Conservation (phyloP, 2,329 filamentous ascomycete genomes). For the Zalaria obscura region DNA sequence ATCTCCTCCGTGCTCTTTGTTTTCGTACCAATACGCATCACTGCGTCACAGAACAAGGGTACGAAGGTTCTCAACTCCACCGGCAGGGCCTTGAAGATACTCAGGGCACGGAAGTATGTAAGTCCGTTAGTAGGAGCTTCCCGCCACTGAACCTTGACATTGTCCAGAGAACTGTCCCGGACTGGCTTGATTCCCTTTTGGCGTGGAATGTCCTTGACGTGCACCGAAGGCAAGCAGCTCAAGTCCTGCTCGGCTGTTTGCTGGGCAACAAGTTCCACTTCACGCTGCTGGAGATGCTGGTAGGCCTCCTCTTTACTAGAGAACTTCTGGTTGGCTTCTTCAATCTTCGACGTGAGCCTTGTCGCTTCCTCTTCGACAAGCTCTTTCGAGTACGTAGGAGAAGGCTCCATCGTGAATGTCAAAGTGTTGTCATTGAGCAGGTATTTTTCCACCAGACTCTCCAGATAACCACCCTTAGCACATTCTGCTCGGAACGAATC, state of each 20-base stretch:
- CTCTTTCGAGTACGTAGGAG: constrained; percentile 57
- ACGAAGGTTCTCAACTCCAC: constrained; percentile 73
- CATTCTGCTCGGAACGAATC: constrained; percentile 67
- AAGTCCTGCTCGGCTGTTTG: constrained; percentile 48
- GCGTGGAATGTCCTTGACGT: constrained; percentile 79
- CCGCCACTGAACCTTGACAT: constrained; percentile 69
- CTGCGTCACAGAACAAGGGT: constrained; percentile 78
- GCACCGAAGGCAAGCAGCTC: constrained; percentile 73
- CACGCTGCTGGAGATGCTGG: constrained; percentile 58
- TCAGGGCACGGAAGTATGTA: constrained; percentile 88
- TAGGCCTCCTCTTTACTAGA: constrained; percentile 59
- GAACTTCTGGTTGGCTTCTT: constrained; percentile 51
- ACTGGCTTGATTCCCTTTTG: constrained; percentile 61
- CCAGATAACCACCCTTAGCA: constrained; percentile 64
- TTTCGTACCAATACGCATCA: constrained; percentile 86
- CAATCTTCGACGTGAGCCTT: constrained; percentile 61
- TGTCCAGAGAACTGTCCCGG: constrained; percentile 40
- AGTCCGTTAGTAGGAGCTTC: constrained; percentile 89
- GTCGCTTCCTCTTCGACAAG: constrained; percentile 63
- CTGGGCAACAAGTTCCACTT: constrained; percentile 65
- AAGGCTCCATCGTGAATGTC: constrained; percentile 89
- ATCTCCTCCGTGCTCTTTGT: constrained; percentile 84
- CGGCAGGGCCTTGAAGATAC: constrained; percentile 63
- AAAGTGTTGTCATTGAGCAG: constrained; percentile 74
- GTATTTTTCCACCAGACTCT: constrained; percentile 77